phyloP scores from a whole-genome alignment of 2,329 filamentous ascomycete species.

The Colletotrichum chrysophilum region DNA sequence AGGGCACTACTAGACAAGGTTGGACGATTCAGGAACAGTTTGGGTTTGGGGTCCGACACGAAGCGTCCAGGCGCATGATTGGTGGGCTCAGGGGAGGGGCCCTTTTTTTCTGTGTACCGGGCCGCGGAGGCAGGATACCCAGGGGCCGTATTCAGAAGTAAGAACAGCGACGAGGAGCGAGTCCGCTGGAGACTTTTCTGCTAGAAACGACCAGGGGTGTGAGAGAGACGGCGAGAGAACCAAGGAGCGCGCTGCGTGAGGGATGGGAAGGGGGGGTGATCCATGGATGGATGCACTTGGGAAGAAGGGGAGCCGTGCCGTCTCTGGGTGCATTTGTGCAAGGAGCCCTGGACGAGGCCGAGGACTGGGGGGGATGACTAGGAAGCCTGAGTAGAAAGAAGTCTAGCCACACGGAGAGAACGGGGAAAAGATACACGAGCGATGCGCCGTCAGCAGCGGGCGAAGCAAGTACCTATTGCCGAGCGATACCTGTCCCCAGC shows the following conservation, averaged over 20 bases:
- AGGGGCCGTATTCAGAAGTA: background rate
- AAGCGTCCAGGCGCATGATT: constrained; percentile 4
- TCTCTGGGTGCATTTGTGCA: background rate
- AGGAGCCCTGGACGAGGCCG: background rate
- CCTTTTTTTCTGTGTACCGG: background rate
- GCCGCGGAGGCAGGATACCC: background rate
- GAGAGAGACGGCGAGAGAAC: background rate
- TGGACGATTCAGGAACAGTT: constrained; percentile 23
- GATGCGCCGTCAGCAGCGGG: background rate
- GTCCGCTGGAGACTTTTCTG: background rate
- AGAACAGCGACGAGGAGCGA: background rate
- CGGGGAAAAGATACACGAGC: background rate
- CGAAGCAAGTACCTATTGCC: background rate
- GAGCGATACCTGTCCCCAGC: background rate
- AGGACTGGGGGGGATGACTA: background rate
- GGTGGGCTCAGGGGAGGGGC: constrained; percentile 1
- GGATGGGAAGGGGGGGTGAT: background rate
- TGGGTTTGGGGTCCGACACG: constrained; percentile 22
- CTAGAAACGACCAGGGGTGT: background rate
- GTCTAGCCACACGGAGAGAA: background rate
- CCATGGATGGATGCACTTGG: background rate
- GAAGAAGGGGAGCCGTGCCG: background rate
- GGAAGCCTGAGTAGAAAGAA: background rate
- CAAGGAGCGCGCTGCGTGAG: background rate
- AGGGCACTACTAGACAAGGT: constrained; percentile 21